These are phyloP conservation scores for Trametes cingulata DNA, from an alignment of 768 basidiomycete species.

Conservation along the genomic window DNA sequence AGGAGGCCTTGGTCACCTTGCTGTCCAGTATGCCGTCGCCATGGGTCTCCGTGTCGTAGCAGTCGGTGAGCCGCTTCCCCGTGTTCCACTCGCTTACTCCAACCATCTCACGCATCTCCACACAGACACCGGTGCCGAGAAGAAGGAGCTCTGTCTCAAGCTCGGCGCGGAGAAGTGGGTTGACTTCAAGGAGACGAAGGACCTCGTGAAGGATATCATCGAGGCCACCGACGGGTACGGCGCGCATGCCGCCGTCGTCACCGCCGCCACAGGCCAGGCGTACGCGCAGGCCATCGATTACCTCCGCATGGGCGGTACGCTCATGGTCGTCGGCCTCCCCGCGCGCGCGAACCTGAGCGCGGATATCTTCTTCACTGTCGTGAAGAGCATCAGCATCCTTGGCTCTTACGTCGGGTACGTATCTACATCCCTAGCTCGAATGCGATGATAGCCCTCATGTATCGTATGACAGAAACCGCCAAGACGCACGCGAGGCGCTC, in stretches of 20 bases:
- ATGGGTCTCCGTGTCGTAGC: conserved; percentile 83
- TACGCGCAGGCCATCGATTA: conserved; percentile 69
- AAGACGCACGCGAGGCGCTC: conserved; percentile 82
- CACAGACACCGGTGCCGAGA: conserved; percentile 72
- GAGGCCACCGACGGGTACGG: conserved; percentile 65
- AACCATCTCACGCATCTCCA: not conserved
- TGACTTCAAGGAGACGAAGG: conserved; percentile 70
- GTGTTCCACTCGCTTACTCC: not conserved
- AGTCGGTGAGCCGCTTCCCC: conserved; percentile 44
- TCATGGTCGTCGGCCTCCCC: conserved; percentile 82
- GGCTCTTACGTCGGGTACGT: conserved; percentile 44
- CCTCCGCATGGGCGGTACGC: conserved; percentile 66
- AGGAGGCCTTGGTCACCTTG: conserved; percentile 82
- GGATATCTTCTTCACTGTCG: conserved; percentile 72
- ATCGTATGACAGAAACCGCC: conserved; percentile 68
- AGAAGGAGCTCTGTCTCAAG: conserved; percentile 56
- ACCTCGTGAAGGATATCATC: conserved; percentile 66
- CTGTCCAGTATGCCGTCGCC: conserved; percentile 77
- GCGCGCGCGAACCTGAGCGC: conserved; percentile 52
- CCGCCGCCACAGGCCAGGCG: conserved; percentile 47
- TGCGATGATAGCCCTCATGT: conserved; percentile 22
- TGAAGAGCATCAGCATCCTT: conserved; percentile 59
- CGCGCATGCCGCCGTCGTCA: conserved; percentile 69
- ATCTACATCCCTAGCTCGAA: not conserved
- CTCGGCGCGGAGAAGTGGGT: conserved; percentile 79